phyloP scores from a whole-genome alignment of 1,284 basidiomycete species.

The Phlebopus sp. region DNA sequence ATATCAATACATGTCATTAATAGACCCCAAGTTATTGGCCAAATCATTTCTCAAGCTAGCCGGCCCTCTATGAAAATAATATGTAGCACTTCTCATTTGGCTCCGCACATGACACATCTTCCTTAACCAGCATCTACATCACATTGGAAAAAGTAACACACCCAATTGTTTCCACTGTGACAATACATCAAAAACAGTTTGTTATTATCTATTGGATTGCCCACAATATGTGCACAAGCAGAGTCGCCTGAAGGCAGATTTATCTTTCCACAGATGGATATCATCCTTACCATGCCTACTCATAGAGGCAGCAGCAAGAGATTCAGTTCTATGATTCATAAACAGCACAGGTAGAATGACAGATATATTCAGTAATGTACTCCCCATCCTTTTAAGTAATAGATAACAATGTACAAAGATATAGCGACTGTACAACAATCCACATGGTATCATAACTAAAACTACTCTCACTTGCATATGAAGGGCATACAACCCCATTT shows the following conservation, averaged over 20 bases:
- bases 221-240: background rate
- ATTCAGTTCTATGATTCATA: background rate
- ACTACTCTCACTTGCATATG: background rate
- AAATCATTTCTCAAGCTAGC: constrained; percentile 3
- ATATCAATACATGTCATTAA: background rate
- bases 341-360: constrained; percentile 3
- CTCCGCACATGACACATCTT: constrained; percentile 27
- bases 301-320: background rate
- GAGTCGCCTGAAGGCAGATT: background rate
- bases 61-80: background rate
- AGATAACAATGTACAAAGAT: background rate
- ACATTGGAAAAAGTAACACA: constrained; percentile 11
- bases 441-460: background rate
- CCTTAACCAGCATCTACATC: constrained; percentile 24
- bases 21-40: background rate
- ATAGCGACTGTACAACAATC: background rate
- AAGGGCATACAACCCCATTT: no score
- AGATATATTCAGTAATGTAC: background rate
- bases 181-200: constrained; percentile 13
- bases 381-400: background rate
- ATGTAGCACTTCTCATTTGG: constrained; percentile 24
- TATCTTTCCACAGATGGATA: background rate
- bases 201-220: constrained; percentile 26
- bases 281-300: background rate
- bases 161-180: constrained; percentile 24